Conservation (phyloP, 345 rosid species). For the Erodium maritimum region DNA sequence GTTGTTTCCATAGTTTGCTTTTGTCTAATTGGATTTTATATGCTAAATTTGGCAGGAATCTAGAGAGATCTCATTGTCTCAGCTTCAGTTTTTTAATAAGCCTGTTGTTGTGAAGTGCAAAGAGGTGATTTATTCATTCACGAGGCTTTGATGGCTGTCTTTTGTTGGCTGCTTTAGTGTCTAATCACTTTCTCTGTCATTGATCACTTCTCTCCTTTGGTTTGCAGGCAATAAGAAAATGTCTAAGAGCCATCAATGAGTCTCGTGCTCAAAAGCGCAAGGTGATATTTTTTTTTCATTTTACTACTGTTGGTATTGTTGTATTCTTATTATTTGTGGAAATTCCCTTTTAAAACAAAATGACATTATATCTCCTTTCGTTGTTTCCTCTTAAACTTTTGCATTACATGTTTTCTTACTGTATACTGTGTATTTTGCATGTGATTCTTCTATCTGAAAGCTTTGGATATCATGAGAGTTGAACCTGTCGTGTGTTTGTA, state of each 20-base stretch:
- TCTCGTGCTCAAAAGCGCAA: constrained; percentile 96
- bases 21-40: constrained; percentile 10
- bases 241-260: constrained; percentile 84
- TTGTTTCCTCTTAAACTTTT: too few relatives aligned
- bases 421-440: neutral
- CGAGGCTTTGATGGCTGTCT: constrained; percentile 5
- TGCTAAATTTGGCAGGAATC: constrained; percentile 49
- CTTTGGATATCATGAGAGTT: neutral
- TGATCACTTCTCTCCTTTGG: constrained; percentile 8
- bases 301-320: neutral
- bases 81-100: constrained; percentile 45
- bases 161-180: neutral
- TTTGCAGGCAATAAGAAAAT: constrained; percentile 70
- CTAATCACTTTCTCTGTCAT: constrained; percentile 1
- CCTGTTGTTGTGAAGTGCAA: constrained; percentile 64
- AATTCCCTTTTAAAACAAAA: too few relatives aligned
- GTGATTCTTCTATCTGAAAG: neutral
- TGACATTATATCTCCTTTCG: neutral
- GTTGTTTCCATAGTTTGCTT: constrained; percentile 1
- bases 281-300: constrained; percentile 28
- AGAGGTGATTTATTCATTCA: constrained; percentile 47
- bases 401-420: neutral
- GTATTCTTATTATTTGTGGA: neutral
- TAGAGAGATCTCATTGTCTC: constrained; percentile 57
- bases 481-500: constrained; percentile 7